These are phyloP conservation scores for Lactarius tabidus DNA, from an alignment of 768 basidiomycete genomes.

Conservation along the genomic window DNA sequence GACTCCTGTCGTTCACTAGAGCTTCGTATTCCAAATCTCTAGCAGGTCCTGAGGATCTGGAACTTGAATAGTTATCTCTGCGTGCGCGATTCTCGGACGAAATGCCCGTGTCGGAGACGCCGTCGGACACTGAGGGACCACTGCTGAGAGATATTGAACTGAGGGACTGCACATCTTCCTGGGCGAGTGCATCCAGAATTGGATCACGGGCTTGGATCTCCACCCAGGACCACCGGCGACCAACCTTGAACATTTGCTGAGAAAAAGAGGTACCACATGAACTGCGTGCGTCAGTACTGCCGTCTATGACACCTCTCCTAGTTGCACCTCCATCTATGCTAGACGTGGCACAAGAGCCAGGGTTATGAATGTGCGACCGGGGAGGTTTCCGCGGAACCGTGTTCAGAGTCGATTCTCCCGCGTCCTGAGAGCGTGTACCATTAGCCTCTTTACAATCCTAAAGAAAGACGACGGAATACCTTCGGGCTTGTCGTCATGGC, in stretches of 20 bases:
- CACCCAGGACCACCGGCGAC: slow-evolving; percentile 11
- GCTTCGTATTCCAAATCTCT: slow-evolving; percentile 13
- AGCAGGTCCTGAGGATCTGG: slow-evolving; percentile 8
- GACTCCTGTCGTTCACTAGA: neutral
- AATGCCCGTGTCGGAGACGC: neutral
- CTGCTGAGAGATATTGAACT: slow-evolving; percentile 19
- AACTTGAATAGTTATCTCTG: slow-evolving; percentile 6
- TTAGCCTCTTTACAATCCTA: slow-evolving; percentile 4
- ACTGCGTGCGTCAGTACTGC: neutral
- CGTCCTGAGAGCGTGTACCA: neutral
- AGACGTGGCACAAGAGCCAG: slow-evolving; percentile 1
- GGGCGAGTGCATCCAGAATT: too few species aligned
- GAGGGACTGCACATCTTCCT: slow-evolving; percentile 16
- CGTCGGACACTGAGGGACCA: slow-evolving; percentile 10
- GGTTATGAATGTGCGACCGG: slow-evolving; percentile 8
- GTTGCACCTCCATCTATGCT: neutral
- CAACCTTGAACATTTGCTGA: slow-evolving; percentile 4
- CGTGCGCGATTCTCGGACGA: slow-evolving; percentile 4
- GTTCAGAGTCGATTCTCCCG: neutral
- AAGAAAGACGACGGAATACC: slow-evolving; percentile 39
- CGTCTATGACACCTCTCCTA: neutral
- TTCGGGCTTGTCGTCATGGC: slow-evolving; percentile 70
- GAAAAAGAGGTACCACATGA: neutral
- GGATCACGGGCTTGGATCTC: slow-evolving; percentile 10
- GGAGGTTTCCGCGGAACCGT: neutral